Evolutionary conservation across 75 land plant genomes (phyloP).

Genomic region (Picea glauca): DNA sequence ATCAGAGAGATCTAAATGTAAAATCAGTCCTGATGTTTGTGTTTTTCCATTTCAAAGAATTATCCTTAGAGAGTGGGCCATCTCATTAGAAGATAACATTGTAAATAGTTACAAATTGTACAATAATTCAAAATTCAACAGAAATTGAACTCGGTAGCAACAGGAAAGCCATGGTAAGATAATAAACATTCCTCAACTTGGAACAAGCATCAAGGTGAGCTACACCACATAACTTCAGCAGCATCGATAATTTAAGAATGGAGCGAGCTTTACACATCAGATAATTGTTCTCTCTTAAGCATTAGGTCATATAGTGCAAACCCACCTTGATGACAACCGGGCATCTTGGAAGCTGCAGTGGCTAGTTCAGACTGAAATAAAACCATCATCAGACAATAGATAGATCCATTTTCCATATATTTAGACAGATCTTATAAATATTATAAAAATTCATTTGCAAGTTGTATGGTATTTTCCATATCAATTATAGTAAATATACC

Average conservation of each 20-base stretch:
- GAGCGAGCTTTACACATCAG: neutral
- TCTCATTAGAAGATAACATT: neutral
- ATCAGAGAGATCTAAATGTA: neutral
- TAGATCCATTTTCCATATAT: neutral
- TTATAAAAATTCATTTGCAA: neutral
- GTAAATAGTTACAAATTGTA: neutral
- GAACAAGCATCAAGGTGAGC: neutral
- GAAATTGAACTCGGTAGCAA: neutral
- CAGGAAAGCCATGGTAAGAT: neutral
- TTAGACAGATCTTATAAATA: neutral
- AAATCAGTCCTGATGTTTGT: neutral
- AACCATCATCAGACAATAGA: neutral
- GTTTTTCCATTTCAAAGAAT: neutral
- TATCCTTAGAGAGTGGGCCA: neutral
- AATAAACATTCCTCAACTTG: neutral
- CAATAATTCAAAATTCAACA: neutral
- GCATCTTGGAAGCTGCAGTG: slow-evolving; percentile 62
- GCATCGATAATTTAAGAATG: neutral
- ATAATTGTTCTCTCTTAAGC: slow-evolving; percentile 20
- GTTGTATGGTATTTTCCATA: neutral
- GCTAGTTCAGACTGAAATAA: slow-evolving; percentile 52
- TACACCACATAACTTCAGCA: too few relatives aligned
- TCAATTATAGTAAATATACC: slow-evolving; percentile 29
- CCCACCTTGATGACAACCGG: slow-evolving; percentile 98
- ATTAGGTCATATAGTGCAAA: slow-evolving; percentile 63